Base-by-base conservation (phyloP, 805 yeast species). In the Spathaspora boniae region DNA sequence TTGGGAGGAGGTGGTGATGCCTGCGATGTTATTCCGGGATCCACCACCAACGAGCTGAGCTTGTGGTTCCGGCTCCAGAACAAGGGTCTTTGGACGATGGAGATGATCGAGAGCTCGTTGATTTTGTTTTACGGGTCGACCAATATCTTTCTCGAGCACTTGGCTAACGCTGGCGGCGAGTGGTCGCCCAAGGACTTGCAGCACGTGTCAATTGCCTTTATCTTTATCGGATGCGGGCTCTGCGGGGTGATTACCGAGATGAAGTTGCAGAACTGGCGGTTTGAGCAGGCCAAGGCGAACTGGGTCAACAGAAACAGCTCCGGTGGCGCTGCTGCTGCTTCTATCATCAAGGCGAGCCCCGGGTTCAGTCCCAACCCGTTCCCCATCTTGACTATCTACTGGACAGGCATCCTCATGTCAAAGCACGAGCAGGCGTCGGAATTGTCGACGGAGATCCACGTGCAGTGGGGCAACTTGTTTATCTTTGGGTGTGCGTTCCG, bases 391-490 rank as follows among this genome's bases (percentile, higher is more conserved):
- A 87, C 94, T 2, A 85, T 93, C 22, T 93, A 86, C 63, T 93
- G 96, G 95, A 93, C 98, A 1, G 98, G 98, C 19, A 72, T 82
- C 9, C 70, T 93, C 43, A 93, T 93, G 98, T 88, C 97, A 2
- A 86, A 83, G 58, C 98, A 93, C 60, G 80, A 78, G 26, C 98
- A 93, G 60, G 84, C 89, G 5, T 81, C 93, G 1, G 67, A 56
- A 36, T 71, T 83, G 21, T 80, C 96, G 2, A 87, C 97, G 2
- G 67, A 61, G 12, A 76, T 93, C 43, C 98, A 93, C 58, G 65
- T 74, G 36, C 97, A 88, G 61, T 93, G 98, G 98, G 98, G 98
- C 6, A 71, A 74, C 39, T 60, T 93, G 51, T 70, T 93, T 39
- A 74, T 89, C n/a, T 74, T 76, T 46, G 98, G 88, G 2, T 83